Evolutionary conservation across 108 stramenopile genomes (phyloP), one percentile per base, ranked within the genome.

Genomic region (Mediolabrus comicus): DNA sequence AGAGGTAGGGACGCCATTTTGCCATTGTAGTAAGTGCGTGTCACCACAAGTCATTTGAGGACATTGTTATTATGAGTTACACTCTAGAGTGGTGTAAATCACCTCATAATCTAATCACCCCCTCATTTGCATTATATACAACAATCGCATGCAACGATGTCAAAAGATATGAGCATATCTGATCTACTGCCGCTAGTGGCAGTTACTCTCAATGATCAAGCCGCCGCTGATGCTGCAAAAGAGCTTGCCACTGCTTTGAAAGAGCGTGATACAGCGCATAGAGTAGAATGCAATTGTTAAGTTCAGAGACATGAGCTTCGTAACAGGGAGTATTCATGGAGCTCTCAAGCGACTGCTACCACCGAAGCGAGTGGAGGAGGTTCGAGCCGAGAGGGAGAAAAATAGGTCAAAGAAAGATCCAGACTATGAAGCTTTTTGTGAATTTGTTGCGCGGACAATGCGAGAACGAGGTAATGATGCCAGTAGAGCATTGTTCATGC

Each of bases 261-360:
- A 22, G 56, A 57, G 2, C 4, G 56, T 0, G 56, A 57, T 6
- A 16, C 24, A 7, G 8, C 56, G 2, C 56, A 6, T 1, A 57
- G 30, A 19, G 56, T 57, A 33, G 56, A 57, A 11, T n/a, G n/a
- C n/a, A n/a, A n/a, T n/a, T n/a, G 56, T 57, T 30, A 22, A 57
- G 32, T 57, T 57, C 56, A 57, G 2, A 17, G 5, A 0, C 1
- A n/a, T 57, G 16, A 19, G 5, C 9, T 57, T 57, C 12, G 0
- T 22, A 10, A 9, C 11, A 7, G 17, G 0, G 11, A 16, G 9
- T 4, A 57, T 57, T 33, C 56, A 57, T 33, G 56, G 56, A 32
- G 56, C 56, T 57, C 56, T 57, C 6, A 57, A 57, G 10, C 30
- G 56, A 32, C 2, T 57, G 17, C 0, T 57, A 28, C 32, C 56